phyloP scores from a whole-genome alignment of 768 basidiomycete genomes.

The Sarcodon sp. region DNA sequence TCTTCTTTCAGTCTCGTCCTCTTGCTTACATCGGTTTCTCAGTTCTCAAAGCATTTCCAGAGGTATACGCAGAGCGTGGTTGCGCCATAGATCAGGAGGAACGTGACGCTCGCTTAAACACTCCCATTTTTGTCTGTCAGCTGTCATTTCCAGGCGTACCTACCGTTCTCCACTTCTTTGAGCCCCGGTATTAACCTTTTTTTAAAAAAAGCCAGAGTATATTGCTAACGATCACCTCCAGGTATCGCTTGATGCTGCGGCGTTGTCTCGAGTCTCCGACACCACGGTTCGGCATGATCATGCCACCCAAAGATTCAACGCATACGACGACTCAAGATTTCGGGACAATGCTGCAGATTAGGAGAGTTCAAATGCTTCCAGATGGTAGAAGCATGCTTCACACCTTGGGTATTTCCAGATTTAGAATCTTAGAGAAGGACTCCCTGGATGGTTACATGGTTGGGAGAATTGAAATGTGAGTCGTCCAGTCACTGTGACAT shows the following conservation, averaged over 20 bases:
- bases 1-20: not conserved
- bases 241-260: slow-evolving; percentile 92
- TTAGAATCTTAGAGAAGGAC: slow-evolving; percentile 77
- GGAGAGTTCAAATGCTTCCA: slow-evolving; percentile 70
- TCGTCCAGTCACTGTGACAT: not conserved
- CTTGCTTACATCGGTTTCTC: not conserved
- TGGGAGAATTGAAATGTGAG: slow-evolving; percentile 56
- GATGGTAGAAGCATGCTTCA: slow-evolving; percentile 87
- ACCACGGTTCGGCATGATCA: slow-evolving; percentile 90
- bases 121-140: slow-evolving; percentile 85
- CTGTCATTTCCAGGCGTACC: slow-evolving; percentile 89
- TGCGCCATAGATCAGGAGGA: slow-evolving; percentile 62
- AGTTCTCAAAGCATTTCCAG: slow-evolving; percentile 41
- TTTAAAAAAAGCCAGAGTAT: not conserved
- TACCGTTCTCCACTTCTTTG: slow-evolving; percentile 84
- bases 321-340: slow-evolving; percentile 49
- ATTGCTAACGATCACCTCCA: slow-evolving; percentile 11
- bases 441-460: slow-evolving; percentile 85
- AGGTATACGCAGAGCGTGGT: slow-evolving; percentile 49
- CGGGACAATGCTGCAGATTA: slow-evolving; percentile 91
- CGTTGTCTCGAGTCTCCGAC: slow-evolving; percentile 71
- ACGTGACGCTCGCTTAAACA: slow-evolving; percentile 67
- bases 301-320: slow-evolving; percentile 41
- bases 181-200: slow-evolving; percentile 47
- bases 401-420: slow-evolving; percentile 61